Conservation (phyloP, 805 yeast genomes). For the Sugiyamaella smithiae region DNA sequence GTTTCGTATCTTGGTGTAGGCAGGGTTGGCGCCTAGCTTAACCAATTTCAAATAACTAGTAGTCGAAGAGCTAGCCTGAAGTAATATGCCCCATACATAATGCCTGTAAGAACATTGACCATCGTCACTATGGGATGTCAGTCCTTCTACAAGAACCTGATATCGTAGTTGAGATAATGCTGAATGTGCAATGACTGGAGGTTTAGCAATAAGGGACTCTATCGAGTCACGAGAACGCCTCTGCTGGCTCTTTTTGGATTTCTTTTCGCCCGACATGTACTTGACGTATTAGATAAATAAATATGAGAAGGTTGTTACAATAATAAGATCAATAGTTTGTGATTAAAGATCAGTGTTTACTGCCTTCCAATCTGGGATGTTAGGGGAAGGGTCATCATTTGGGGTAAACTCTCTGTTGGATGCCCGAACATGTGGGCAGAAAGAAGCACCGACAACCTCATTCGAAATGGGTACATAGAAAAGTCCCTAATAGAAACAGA, state of each 20-base stretch:
- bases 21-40: constrained; percentile 53
- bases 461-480: too few relatives aligned
- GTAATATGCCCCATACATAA: constrained; percentile 77
- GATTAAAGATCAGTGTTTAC: constrained; percentile 1
- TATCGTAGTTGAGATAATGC: constrained; percentile 54
- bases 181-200: constrained; percentile 44
- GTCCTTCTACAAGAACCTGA: constrained; percentile 49
- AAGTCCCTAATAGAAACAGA: too few relatives aligned
- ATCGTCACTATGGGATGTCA: constrained; percentile 23
- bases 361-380: constrained; percentile 1
- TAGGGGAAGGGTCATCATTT: constrained; percentile 7
- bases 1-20: constrained; percentile 69
- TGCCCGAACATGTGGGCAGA: too few relatives aligned
- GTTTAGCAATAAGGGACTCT: constrained; percentile 43
- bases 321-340: not conserved
- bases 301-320: not conserved
- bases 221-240: constrained; percentile 44
- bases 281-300: too few relatives aligned
- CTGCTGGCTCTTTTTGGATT: not conserved
- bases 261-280: constrained; percentile 1
- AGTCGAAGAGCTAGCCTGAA: constrained; percentile 60
- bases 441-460: too few relatives aligned
- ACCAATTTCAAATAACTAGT: constrained; percentile 54
- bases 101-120: constrained; percentile 64
- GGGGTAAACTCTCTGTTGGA: too few relatives aligned